These are phyloP conservation scores for Polychytrium aggregatum DNA, from an alignment of 192 early-diverging fungal species.

Conservation along the genomic window DNA sequence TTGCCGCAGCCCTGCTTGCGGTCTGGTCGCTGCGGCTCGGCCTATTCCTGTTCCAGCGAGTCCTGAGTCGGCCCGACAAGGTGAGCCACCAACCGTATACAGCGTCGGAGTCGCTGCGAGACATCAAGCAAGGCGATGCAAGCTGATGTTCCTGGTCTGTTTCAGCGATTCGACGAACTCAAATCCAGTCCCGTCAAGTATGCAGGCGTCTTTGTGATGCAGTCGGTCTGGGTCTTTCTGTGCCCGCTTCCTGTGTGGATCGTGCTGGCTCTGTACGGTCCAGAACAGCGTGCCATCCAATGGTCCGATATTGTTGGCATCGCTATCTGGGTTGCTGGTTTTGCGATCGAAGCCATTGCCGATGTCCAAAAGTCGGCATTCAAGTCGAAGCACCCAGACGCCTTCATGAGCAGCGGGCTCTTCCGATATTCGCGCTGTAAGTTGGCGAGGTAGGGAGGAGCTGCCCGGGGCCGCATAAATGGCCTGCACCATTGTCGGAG, in stretches of 20 bases:
- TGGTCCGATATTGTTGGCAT: conserved; percentile 31
- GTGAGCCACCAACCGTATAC: not conserved
- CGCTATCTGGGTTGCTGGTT: conserved; percentile 32
- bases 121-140: not conserved
- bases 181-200: conserved; percentile 33
- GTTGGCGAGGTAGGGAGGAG: too few relatives aligned
- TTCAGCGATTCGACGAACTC: conserved; percentile 34
- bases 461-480: too few relatives aligned
- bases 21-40: conserved; percentile 34
- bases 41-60: conserved; percentile 26
- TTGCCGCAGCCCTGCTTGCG: conserved; percentile 19
- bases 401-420: conserved; percentile 34
- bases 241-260: conserved; percentile 33
- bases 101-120: too few relatives aligned
- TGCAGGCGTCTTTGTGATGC: conserved; percentile 29
- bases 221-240: conserved; percentile 40
- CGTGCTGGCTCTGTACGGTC: conserved; percentile 22
- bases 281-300: conserved; percentile 16
- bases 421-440: conserved; percentile 29
- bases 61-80: not conserved
- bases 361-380: conserved; percentile 37
- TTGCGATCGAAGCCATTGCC: conserved; percentile 29
- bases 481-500: too few relatives aligned
- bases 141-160: not conserved
- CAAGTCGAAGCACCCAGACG: conserved; percentile 28